Evolutionary conservation across 306 rosid species (phyloP).

Genomic region (Cicer yamashitae): DNA sequence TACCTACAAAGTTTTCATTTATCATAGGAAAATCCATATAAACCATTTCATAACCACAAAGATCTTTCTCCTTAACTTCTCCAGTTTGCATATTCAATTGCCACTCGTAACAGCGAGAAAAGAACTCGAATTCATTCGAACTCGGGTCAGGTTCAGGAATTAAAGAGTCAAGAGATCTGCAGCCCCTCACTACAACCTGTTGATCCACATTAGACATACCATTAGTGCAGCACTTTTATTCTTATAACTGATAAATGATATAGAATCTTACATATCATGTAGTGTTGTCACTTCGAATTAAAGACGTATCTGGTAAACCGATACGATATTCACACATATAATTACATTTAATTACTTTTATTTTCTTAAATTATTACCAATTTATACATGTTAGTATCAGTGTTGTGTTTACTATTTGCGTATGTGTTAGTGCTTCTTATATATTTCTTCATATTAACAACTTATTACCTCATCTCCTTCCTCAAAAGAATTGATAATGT

Average conservation of each 20-base stretch:
- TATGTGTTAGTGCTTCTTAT: too few species aligned
- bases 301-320: too few species aligned
- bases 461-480: conserved; percentile 59
- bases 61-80: conserved; percentile 58
- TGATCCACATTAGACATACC: background rate
- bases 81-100: conserved; percentile 66
- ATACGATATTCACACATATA: too few species aligned
- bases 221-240: background rate
- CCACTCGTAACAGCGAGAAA: conserved; percentile 66
- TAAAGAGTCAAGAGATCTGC: conserved; percentile 69
- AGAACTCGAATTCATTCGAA: conserved; percentile 43
- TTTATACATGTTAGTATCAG: too few species aligned
- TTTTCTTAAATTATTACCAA: too few species aligned
- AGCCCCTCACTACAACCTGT: conserved; percentile 81
- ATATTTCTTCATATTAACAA: background rate
- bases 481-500: conserved; percentile 72
- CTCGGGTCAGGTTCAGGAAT: conserved; percentile 61
- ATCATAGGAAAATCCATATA: conserved; percentile 78
- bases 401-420: too few species aligned
- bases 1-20: conserved; percentile 55
- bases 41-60: conserved; percentile 35
- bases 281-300: too few species aligned
- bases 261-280: too few species aligned
- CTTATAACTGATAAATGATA: background rate
- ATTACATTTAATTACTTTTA: too few species aligned